These are phyloP conservation scores for Priceomyces carsonii DNA, from an alignment of 805 yeast species.

Conservation along the genomic window DNA sequence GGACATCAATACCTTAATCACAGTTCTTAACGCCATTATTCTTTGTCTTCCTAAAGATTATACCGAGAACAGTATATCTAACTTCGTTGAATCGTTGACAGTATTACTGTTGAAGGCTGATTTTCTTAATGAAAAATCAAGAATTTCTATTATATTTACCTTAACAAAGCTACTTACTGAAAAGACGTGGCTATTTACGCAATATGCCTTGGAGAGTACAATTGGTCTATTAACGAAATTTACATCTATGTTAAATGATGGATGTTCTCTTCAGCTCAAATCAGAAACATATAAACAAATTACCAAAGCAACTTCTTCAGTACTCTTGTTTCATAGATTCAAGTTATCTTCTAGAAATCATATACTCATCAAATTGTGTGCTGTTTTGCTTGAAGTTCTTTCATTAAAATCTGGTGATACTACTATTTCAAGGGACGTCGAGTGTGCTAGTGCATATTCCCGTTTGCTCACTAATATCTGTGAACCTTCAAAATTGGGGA, in stretches of 20 bases:
- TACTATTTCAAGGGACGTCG: conserved; percentile 18
- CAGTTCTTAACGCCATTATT: conserved; percentile 19
- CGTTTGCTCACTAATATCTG: conserved; percentile 69
- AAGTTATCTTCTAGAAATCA: conserved; percentile 76
- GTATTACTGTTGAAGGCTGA: conserved; percentile 17
- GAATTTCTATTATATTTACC: conserved; percentile 12
- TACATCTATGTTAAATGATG: conserved; percentile 9
- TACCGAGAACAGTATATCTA: conserved; percentile 9
- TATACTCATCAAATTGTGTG: conserved; percentile 50
- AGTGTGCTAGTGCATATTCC: conserved; percentile 50
- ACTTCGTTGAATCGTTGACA: conserved; percentile 31
- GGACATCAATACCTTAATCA: conserved; percentile 14
- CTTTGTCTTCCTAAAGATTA: conserved; percentile 13
- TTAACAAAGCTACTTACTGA: conserved; percentile 48
- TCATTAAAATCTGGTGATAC: conserved; percentile 21
- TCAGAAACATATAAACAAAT: conserved; percentile 37
- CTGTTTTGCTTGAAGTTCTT: conserved; percentile 51
- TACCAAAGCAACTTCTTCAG: conserved; percentile 55
- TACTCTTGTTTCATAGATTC: conserved; percentile 67
- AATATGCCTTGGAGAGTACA: conserved; percentile 61
- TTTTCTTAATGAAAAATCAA: conserved; percentile 8
- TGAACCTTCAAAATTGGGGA: conserved; percentile 57
- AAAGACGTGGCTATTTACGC: conserved; percentile 60
- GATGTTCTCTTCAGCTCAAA: conserved; percentile 8
- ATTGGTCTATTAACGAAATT: conserved; percentile 40